Evolutionary conservation across 2,329 filamentous ascomycete species (phyloP).

Genomic region (Scolecobasidium constrictum): DNA sequence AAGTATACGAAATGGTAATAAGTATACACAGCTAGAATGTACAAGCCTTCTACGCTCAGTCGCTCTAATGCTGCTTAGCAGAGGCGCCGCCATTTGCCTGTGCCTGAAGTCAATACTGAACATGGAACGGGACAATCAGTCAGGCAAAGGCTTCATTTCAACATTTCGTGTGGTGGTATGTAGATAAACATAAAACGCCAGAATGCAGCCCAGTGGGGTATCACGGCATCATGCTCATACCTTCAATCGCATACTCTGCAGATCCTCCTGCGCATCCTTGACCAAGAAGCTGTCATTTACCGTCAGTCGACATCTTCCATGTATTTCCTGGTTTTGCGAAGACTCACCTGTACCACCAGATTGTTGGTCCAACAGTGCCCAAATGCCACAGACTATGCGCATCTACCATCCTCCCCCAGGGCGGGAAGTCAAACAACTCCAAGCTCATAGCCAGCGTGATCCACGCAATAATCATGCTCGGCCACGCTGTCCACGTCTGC

Average conservation of each 20-base stretch:
- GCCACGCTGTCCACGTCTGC: slow-evolving; percentile 76
- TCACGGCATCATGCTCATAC: slow-evolving; percentile 37
- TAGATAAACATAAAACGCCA: not conserved
- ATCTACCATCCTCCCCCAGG: slow-evolving; percentile 71
- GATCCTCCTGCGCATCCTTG: slow-evolving; percentile 74
- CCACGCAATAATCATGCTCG: slow-evolving; percentile 84
- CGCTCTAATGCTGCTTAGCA: not conserved
- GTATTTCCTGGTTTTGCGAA: slow-evolving; percentile 11
- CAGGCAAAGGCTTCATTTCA: not conserved
- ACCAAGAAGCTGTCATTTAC: slow-evolving; percentile 63
- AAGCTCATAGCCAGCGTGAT: slow-evolving; percentile 88
- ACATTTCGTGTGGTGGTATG: not conserved
- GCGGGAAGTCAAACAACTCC: slow-evolving; percentile 89
- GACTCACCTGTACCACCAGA: slow-evolving; percentile 91
- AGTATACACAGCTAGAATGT: too few species aligned
- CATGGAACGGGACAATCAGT: not conserved
- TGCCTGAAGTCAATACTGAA: not conserved
- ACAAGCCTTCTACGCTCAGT: too few species aligned
- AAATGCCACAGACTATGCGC: slow-evolving; percentile 95
- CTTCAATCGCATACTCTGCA: slow-evolving; percentile 63
- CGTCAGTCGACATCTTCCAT: slow-evolving; percentile 10
- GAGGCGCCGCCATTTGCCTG: not conserved
- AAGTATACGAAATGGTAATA: too few species aligned
- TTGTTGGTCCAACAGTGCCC: slow-evolving; percentile 76
- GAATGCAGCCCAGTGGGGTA: not conserved